Evolutionary conservation across 1,284 basidiomycete genomes (phyloP).

Genomic region (Moesziomyces globuligerus): DNA sequence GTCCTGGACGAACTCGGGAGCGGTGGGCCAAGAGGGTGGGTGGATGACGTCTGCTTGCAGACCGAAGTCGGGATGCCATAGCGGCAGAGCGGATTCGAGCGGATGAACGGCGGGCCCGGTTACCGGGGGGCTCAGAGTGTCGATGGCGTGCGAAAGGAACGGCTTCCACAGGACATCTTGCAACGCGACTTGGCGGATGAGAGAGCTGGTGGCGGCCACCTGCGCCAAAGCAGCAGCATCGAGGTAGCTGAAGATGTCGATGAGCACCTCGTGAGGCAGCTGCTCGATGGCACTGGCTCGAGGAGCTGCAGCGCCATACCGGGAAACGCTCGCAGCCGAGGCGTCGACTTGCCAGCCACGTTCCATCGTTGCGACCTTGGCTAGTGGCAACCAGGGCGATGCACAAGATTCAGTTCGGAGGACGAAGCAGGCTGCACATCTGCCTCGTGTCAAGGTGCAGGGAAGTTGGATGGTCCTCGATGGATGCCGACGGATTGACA

Average conservation of each 20-base stretch:
- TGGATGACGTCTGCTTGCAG: slow-evolving; percentile 25
- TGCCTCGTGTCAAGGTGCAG: no score
- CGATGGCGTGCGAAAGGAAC: slow-evolving; percentile 19
- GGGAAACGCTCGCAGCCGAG: not conserved
- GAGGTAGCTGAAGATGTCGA: slow-evolving; percentile 35
- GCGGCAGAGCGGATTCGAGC: slow-evolving; percentile 23
- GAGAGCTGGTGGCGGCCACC: slow-evolving; percentile 16
- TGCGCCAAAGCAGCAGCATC: slow-evolving; percentile 17
- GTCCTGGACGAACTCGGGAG: slow-evolving; percentile 7
- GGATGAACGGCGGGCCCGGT: slow-evolving; percentile 18
- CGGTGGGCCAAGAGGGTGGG: slow-evolving; percentile 28
- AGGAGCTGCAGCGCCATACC: not conserved
- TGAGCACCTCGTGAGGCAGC: slow-evolving; percentile 32
- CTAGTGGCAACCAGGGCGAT: no score
- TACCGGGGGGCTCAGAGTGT: slow-evolving; percentile 26
- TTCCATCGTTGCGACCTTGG: no score
- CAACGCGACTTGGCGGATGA: slow-evolving; percentile 21
- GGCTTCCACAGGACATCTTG: slow-evolving; percentile 40
- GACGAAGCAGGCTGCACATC: no score
- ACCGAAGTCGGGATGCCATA: slow-evolving; percentile 44
- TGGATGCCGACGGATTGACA: no score
- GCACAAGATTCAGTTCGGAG: no score
- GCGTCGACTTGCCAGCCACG: not conserved
- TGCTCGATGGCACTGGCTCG: slow-evolving; percentile 16
- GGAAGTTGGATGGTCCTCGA: no score